Conservation (phyloP, 1,284 basidiomycete species). For the Puccinia coronata region DNA sequence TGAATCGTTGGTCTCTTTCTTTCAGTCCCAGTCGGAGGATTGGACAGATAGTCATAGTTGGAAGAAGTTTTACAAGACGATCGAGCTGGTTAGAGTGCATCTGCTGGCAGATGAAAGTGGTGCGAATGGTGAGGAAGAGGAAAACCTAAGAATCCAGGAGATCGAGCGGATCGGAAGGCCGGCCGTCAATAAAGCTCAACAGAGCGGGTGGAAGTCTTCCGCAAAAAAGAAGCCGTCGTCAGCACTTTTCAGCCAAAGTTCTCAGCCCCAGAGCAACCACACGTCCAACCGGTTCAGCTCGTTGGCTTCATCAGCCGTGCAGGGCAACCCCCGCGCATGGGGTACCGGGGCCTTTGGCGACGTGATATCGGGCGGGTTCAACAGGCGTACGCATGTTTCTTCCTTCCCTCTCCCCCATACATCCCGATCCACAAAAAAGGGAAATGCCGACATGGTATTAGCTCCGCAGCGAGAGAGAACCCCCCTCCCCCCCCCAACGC, state of each 20-base stretch:
- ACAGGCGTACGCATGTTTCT: conserved; percentile 28
- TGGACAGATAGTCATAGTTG: neutral
- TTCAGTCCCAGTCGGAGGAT: neutral
- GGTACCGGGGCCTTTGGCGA: neutral
- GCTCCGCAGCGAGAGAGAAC: no score
- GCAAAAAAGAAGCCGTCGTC: neutral
- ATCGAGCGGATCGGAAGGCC: conserved; percentile 7
- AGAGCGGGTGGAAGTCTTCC: neutral
- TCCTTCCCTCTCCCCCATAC: neutral
- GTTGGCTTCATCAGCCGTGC: neutral
- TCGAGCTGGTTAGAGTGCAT: conserved; percentile 8
- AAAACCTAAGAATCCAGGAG: neutral
- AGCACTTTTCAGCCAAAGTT: neutral
- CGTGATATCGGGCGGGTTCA: conserved; percentile 39
- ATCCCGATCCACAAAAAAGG: no score
- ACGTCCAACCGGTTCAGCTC: conserved; percentile 9
- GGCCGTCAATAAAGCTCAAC: neutral
- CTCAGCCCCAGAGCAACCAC: neutral
- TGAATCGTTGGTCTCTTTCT: conserved; percentile 4
- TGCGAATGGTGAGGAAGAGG: neutral
- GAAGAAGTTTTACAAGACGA: conserved; percentile 3
- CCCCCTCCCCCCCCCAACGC: no score
- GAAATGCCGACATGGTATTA: no score
- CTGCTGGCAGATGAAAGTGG: neutral
- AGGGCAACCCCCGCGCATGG: neutral